These are phyloP conservation scores for Trichothecium roseum DNA, from an alignment of 2,329 filamentous ascomycete genomes.

Conservation along the genomic window DNA sequence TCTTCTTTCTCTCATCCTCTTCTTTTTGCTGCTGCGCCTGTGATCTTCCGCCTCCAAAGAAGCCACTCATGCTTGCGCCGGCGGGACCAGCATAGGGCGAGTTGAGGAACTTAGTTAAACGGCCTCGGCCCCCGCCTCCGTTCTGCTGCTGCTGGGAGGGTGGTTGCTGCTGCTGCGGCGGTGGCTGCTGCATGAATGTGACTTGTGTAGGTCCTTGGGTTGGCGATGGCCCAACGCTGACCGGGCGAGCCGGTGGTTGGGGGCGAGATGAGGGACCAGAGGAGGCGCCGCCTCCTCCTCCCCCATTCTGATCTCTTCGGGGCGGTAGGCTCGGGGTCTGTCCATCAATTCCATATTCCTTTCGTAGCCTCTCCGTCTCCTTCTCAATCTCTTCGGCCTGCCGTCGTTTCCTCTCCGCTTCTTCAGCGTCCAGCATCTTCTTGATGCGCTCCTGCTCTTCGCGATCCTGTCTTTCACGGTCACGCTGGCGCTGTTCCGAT, in stretches of 20 bases:
- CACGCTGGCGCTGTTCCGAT: constrained; percentile 29
- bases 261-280: constrained; percentile 16
- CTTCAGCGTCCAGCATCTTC: constrained; percentile 57
- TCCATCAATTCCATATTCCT: constrained; percentile 52
- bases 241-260: constrained; percentile 30
- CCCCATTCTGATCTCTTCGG: constrained; percentile 13
- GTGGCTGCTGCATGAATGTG: constrained; percentile 8
- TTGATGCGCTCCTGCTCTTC: constrained; percentile 46
- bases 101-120: constrained; percentile 18
- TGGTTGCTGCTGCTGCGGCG: constrained; percentile 13
- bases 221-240: constrained; percentile 32
- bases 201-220: no score
- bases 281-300: constrained; percentile 5
- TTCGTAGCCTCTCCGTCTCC: constrained; percentile 73
- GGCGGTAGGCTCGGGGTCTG: constrained; percentile 28
- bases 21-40: constrained; percentile 13
- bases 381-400: constrained; percentile 30
- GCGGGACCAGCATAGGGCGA: constrained; percentile 23
- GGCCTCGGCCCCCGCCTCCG: constrained; percentile 9
- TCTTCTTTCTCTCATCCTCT: constrained; percentile 27
- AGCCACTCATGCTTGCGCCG: constrained; percentile 34
- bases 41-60: constrained; percentile 19
- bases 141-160: constrained; percentile 8
- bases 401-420: constrained; percentile 45
- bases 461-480: constrained; percentile 44